Conservation (phyloP, 1,284 basidiomycete species). For the Ustilago trichophora region DNA sequence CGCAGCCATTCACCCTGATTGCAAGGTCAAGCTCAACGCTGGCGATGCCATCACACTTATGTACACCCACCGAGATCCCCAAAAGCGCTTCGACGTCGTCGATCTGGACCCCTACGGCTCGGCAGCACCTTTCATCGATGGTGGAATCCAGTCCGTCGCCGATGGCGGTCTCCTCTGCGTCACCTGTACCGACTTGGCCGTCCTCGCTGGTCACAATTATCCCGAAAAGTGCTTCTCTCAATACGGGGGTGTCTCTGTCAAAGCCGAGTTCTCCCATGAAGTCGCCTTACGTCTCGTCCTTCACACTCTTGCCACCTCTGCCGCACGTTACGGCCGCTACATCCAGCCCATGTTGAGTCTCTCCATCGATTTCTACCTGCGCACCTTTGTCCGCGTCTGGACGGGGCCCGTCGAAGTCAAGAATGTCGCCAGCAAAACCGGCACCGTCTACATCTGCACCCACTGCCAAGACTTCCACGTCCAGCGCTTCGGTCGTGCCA, state of each 20-base stretch:
- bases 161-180: conserved; percentile 88
- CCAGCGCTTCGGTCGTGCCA: conserved; percentile 55
- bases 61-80: conserved; percentile 83
- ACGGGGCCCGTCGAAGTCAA: conserved; percentile 87
- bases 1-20: conserved; percentile 55
- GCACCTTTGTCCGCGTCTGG: conserved; percentile 85
- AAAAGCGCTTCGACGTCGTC: conserved; percentile 85
- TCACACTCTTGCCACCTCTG: conserved; percentile 83
- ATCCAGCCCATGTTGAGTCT: conserved; percentile 91
- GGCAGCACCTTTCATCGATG: conserved; percentile 94
- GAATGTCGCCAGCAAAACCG: conserved; percentile 69
- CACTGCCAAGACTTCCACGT: conserved; percentile 56
- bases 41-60: conserved; percentile 74
- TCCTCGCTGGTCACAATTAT: conserved; percentile 91
- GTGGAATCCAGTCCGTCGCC: conserved; percentile 87
- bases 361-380: conserved; percentile 97
- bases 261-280: conserved; percentile 87
- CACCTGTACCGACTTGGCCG: conserved; percentile 94
- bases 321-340: conserved; percentile 88
- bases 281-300: conserved; percentile 77
- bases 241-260: conserved; percentile 91
- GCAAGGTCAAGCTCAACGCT: conserved; percentile 61
- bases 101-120: conserved; percentile 98
- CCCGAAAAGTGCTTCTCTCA: conserved; percentile 75
- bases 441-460: conserved; percentile 59